phyloP scores from a whole-genome alignment of 1,284 basidiomycete species.

The Mycena citricolor region DNA sequence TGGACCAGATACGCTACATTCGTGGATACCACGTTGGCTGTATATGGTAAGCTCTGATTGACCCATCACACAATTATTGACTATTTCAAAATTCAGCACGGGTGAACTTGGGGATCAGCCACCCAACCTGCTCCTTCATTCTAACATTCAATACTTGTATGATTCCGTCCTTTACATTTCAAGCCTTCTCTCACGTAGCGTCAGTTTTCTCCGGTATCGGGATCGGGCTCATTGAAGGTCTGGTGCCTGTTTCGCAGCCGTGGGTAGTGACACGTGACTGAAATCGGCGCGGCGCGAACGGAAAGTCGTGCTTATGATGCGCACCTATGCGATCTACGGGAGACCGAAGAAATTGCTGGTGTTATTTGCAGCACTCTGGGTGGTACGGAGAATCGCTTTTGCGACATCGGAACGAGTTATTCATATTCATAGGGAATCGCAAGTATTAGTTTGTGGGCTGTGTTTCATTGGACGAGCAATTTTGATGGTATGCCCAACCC shows the following conservation, averaged over 20 bases:
- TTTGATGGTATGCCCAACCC: too few relatives aligned
- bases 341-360: constrained; percentile 7
- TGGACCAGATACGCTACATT: constrained; percentile 12
- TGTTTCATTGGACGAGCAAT: background rate
- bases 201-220: constrained; percentile 3
- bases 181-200: background rate
- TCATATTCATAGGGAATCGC: background rate
- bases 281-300: background rate
- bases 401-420: background rate
- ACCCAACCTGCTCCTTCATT: background rate
- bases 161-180: background rate
- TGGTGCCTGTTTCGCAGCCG: background rate
- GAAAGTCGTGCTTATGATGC: constrained; percentile 13
- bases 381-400: background rate
- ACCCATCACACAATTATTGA: background rate
- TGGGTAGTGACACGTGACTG: background rate
- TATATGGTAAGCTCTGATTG: background rate
- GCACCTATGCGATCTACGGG: constrained; percentile 7
- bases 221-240: constrained; percentile 5
- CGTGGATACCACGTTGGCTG: background rate
- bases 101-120: background rate
- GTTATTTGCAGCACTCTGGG: background rate
- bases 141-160: background rate
- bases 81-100: background rate
- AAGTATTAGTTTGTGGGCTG: background rate